Evolutionary conservation across 2,329 filamentous ascomycete species (phyloP).

Genomic region (Claviceps capensis): DNA sequence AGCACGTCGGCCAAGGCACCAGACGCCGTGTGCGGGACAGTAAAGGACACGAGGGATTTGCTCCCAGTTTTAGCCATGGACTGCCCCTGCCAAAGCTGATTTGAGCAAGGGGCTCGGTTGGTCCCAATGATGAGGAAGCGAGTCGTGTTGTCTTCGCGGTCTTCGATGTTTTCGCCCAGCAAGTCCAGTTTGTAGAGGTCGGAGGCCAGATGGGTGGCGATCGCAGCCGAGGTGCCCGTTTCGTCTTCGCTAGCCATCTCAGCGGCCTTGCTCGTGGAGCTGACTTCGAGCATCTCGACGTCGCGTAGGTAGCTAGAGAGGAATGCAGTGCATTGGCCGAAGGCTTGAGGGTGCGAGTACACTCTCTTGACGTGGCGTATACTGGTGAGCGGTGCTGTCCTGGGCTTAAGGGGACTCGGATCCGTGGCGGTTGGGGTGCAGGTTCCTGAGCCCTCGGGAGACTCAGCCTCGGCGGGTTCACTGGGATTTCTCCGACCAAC

Average conservation of each 20-base stretch:
- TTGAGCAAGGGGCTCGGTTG: constrained; percentile 14
- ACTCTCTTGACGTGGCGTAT: constrained; percentile 56
- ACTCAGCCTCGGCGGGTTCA: constrained; percentile 16
- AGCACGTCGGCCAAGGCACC: constrained; percentile 76
- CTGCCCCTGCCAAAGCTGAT: constrained; percentile 15
- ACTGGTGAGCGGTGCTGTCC: constrained; percentile 32
- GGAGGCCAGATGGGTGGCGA: constrained; percentile 64
- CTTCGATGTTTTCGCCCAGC: constrained; percentile 57
- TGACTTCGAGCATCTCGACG: constrained; percentile 70
- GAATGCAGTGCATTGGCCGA: constrained; percentile 77
- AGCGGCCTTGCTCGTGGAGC: constrained; percentile 74
- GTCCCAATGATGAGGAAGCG: constrained; percentile 56
- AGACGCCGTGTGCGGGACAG: constrained; percentile 59
- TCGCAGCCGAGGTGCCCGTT: constrained; percentile 54
- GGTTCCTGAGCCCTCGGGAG: constrained; percentile 25
- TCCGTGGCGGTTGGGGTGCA: constrained; percentile 35
- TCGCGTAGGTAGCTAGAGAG: constrained; percentile 55
- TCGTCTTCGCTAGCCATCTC: constrained; percentile 53
- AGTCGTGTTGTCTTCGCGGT: constrained; percentile 63
- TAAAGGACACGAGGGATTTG: constrained; percentile 75
- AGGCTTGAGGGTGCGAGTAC: constrained; percentile 91
- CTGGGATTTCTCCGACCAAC: constrained; percentile 37
- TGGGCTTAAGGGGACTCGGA: constrained; percentile 30
- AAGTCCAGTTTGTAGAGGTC: constrained; percentile 53
- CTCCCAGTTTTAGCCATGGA: constrained; percentile 18